Base-by-base conservation (phyloP, 2,329 filamentous ascomycete genomes). In the Aspergillus fructus region DNA sequence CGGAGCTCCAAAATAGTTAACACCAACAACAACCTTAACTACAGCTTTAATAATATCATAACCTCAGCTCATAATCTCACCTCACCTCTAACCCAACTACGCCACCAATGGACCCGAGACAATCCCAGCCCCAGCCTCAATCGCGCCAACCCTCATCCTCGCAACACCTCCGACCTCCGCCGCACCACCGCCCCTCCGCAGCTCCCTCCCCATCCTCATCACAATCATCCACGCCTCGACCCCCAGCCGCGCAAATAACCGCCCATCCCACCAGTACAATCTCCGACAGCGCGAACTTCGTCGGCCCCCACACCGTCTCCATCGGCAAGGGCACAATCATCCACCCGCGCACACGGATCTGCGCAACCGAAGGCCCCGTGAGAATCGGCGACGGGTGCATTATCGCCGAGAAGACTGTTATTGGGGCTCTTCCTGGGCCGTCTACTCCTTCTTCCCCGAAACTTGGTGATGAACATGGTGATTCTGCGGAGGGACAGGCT, bases 301-400 rank as follows among this genome's bases (percentile, higher is more conserved):
- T 77, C 55, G 94, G 94, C 62, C 86, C 84, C 2, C 84, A 96
- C 71, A 87, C 86, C 1, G 90, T 99, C 62, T 88, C 85, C 45
- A 86, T 97, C 61, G 88, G 88, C 56, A 82, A 89, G 23, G 87
- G 91, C 68, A 88, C 86, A 3, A 84, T 97, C 6, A 77, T 99
- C n/a, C 93, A 97, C 68, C 93, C 94, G 1, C 90, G 93, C 49
- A 85, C 88, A 15, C 86, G 88, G 60, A 83, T 97, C 56, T 89
- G 92, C 67, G 89, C 93, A 8, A 86, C 86, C 56, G 82, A 88
- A 51, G 91, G 91, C 4, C 88, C 91, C 43, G 86, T 97, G 64
- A 86, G 87, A 27, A 84, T 96, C 59, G 92, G 93, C 24, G 86
- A 90, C 58, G 86, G 89, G 52, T 94, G 90, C 66, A 89, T 96